A percentile compares a stretch with the other conserved stretches of the same genome.
These are phyloP conservation scores for Phytophthora hybrid DNA, from an alignment of 352 stramenopile species.

Conservation along the genomic window DNA sequence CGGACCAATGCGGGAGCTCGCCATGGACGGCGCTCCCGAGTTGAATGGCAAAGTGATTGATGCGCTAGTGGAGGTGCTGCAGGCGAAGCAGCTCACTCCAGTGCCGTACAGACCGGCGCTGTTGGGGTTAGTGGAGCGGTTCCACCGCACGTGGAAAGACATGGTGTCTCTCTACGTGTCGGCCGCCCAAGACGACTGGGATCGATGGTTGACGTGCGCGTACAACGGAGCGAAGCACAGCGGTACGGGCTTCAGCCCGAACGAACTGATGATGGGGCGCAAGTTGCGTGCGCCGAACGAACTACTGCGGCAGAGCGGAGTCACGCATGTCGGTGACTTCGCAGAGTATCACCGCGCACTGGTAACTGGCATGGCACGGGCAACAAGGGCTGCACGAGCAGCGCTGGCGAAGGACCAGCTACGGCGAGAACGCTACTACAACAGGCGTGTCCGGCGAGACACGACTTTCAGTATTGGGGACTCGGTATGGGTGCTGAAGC, in stretches of 20 bases:
- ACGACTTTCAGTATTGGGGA: neutral
- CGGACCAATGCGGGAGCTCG: conserved; percentile 1
- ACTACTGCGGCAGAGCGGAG: conserved; percentile 3
- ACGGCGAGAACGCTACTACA: no score
- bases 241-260: conserved; percentile 14
- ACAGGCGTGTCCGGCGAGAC: no score
- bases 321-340: conserved; percentile 1
- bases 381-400: no score
- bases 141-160: conserved; percentile 2
- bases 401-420: no score
- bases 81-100: conserved; percentile 6
- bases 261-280: conserved; percentile 17
- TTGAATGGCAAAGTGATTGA: no score
- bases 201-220: conserved; percentile 10
- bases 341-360: no score
- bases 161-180: conserved; percentile 2
- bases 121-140: conserved; percentile 6
- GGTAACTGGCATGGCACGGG: no score
- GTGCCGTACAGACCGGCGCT: conserved; percentile 11
- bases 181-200: conserved; percentile 3
- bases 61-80: conserved; percentile 4
- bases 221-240: conserved; percentile 13
- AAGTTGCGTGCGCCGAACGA: conserved; percentile 8
- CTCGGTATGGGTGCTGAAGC: conserved; percentile 12
- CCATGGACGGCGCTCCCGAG: conserved; percentile 14